phyloP scores from a whole-genome alignment of 2,329 filamentous ascomycete species.

The Exophiala calicioides region DNA sequence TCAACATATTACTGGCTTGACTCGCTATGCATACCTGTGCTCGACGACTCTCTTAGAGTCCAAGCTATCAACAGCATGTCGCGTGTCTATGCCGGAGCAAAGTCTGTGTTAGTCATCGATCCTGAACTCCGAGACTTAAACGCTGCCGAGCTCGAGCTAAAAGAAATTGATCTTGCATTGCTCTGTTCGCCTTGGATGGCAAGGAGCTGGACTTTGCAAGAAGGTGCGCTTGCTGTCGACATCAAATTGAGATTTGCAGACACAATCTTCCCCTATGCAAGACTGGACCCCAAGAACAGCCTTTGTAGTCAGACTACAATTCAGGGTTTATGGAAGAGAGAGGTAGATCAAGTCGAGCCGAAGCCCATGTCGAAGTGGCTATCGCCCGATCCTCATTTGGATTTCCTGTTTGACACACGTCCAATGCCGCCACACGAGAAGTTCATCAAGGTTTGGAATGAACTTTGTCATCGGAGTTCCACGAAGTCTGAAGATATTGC shows the following conservation, averaged over 20 bases:
- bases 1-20: background rate
- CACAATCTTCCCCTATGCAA: too few relatives aligned
- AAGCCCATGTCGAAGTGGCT: too few relatives aligned
- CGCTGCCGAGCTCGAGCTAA: background rate
- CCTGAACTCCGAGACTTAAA: background rate
- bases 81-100: background rate
- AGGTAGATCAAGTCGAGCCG: too few relatives aligned
- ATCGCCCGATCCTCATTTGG: too few relatives aligned
- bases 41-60: background rate
- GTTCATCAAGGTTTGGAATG: background rate
- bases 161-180: background rate
- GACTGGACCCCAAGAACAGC: too few relatives aligned
- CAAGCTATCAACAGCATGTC: background rate
- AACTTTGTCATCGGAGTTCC: background rate
- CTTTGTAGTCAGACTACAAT: background rate
- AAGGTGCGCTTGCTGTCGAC: background rate
- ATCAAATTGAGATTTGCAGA: background rate
- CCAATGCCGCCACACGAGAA: background rate
- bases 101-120: background rate
- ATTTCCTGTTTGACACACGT: too few relatives aligned
- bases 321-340: background rate
- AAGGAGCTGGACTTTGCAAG: background rate
- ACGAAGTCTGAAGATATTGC: background rate
- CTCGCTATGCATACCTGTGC: background rate
- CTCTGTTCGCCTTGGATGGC: background rate